Conservation (phyloP, 495 filamentous ascomycete genomes). For the Neurospora sp. region DNA sequence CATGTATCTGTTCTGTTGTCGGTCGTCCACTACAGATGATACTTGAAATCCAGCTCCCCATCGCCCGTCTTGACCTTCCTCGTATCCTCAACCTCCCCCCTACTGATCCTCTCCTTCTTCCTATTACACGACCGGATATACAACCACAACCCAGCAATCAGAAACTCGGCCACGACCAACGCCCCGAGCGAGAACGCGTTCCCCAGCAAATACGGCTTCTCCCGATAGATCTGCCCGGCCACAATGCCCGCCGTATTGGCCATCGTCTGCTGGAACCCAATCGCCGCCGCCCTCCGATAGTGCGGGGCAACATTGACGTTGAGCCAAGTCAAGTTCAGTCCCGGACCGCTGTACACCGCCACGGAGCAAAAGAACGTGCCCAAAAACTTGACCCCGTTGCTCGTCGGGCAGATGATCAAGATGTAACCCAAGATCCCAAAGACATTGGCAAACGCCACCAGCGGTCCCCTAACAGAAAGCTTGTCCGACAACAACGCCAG, state of each 20-base stretch:
- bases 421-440: slow-evolving; percentile 44
- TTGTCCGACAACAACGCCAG: slow-evolving; percentile 33
- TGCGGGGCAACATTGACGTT: slow-evolving; percentile 50
- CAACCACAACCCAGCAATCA: slow-evolving; percentile 27
- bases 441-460: slow-evolving; percentile 34
- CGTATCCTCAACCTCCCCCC: slow-evolving; percentile 32
- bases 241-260: slow-evolving; percentile 49
- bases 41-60: slow-evolving; percentile 38
- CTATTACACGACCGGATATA: slow-evolving; percentile 34
- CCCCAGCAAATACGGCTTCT: slow-evolving; percentile 40
- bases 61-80: slow-evolving; percentile 38
- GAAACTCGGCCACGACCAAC: slow-evolving; percentile 28
- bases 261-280: slow-evolving; percentile 45
- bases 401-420: slow-evolving; percentile 29
- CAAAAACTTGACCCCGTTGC: slow-evolving; percentile 40
- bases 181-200: slow-evolving; percentile 40
- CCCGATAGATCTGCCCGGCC: slow-evolving; percentile 43
- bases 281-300: slow-evolving; percentile 43
- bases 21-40: slow-evolving; percentile 11
- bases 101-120: slow-evolving; percentile 31
- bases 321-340: slow-evolving; percentile 46
- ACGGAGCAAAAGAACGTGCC: slow-evolving; percentile 45
- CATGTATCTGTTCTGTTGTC: not conserved
- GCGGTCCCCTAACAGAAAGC: slow-evolving; percentile 18
- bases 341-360: slow-evolving; percentile 39